These are phyloP conservation scores for Metschnikowia cubensis DNA, from an alignment of 805 yeast genomes.

Conservation along the genomic window DNA sequence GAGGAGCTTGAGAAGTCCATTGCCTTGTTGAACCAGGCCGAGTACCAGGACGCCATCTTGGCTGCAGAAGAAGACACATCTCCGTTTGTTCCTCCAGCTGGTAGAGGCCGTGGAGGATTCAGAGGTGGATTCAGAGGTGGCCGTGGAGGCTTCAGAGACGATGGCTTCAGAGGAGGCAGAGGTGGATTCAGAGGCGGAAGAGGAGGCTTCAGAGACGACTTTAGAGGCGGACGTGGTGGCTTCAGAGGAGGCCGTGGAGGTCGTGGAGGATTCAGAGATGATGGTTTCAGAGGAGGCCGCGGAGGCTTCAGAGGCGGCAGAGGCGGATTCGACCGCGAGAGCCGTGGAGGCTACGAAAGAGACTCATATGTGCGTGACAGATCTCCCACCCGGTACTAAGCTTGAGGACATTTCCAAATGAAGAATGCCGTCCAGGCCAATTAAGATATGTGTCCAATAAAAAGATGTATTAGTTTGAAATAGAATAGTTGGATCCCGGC, in stretches of 20 bases:
- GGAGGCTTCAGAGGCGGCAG: conserved; percentile 39
- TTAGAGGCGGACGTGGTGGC: conserved; percentile 27
- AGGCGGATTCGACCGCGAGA: conserved; percentile 48
- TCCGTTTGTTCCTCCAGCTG: conserved; percentile 52
- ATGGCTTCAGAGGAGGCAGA: conserved; percentile 22
- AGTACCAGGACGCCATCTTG: conserved; percentile 65
- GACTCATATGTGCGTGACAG: conserved; percentile 48
- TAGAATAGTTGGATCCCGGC: background rate
- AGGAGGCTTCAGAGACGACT: conserved; percentile 37
- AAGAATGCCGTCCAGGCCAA: conserved; percentile 2
- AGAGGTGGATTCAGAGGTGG: conserved; percentile 41
- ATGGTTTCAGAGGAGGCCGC: conserved; percentile 35
- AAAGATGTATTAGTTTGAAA: conserved; percentile 5
- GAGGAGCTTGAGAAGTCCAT: conserved; percentile 76
- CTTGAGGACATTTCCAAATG: background rate
- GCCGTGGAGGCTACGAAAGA: conserved; percentile 41
- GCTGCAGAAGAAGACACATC: conserved; percentile 76
- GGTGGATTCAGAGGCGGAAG: conserved; percentile 46
- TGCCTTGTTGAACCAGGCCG: conserved; percentile 64
- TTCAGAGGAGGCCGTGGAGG: conserved; percentile 33
- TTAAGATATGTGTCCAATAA: conserved; percentile 4
- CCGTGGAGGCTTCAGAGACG: conserved; percentile 37
- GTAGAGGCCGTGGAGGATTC: conserved; percentile 39
- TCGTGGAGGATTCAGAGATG: conserved; percentile 11
- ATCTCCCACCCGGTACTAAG: conserved; percentile 70